Percentiles rank a stretch among this genome's conserved stretches.
phyloP scores from a whole-genome alignment of 2,329 filamentous ascomycete species.

The Ophiostoma himal-ulmi region DNA sequence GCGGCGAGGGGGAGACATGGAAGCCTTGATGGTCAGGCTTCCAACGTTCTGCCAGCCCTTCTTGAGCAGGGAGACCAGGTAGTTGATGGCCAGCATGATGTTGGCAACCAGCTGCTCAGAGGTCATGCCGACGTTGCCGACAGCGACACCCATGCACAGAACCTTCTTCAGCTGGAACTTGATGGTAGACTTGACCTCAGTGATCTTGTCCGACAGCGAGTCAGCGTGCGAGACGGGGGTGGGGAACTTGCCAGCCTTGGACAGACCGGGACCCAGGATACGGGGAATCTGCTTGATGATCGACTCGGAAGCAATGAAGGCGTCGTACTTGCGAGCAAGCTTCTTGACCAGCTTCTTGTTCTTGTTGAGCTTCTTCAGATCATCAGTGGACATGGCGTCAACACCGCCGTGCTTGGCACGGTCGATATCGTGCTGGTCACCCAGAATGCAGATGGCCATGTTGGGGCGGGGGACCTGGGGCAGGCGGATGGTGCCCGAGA shows the following conservation, averaged over 20 bases:
- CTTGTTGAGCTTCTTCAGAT: constrained; percentile 99
- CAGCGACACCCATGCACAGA: constrained; percentile 98
- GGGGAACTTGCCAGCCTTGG: constrained; percentile 99
- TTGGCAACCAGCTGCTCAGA: constrained; percentile 94
- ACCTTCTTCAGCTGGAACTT: constrained; percentile 99
- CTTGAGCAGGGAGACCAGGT: constrained; percentile 98
- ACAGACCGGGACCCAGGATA: constrained; percentile 97
- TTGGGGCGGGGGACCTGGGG: constrained; percentile 78
- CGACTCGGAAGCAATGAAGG: constrained; percentile 93
- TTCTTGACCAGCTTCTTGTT: constrained; percentile 99
- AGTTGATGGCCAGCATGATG: constrained; percentile 99
- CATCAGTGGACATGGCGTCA: constrained; percentile 96
- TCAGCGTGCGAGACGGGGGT: constrained; percentile 96
- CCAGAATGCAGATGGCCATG: constrained; percentile 45
- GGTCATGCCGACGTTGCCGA: constrained; percentile 97
- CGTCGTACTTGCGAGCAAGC: constrained; percentile 99
- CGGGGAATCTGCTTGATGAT: constrained; percentile 99
- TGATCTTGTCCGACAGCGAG: constrained; percentile 91
- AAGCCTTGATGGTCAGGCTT: constrained; percentile 99
- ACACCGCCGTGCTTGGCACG: constrained; percentile 98
- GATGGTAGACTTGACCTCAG: constrained; percentile 99
- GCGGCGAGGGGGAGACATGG: constrained; percentile 98
- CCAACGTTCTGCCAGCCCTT: constrained; percentile 99
- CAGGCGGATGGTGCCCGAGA: constrained; percentile 97
- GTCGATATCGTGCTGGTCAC: constrained; percentile 93